phyloP scores from a whole-genome alignment of 75 land plant species.

The Picea glauca region DNA sequence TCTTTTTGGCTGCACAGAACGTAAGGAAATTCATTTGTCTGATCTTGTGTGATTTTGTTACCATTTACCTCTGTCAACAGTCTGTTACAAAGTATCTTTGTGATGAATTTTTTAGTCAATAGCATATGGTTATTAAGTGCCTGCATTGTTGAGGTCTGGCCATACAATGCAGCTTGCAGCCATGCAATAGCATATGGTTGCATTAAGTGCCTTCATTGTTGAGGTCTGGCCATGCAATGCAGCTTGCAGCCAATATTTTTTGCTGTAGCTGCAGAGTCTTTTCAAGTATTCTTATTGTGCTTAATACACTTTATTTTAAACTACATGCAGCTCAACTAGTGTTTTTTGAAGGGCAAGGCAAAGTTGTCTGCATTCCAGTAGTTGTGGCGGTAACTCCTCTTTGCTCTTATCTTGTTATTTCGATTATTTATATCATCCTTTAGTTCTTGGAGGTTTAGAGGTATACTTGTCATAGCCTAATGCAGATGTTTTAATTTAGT shows the following conservation, averaged over 20 bases:
- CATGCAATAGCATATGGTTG: no score
- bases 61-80: no score
- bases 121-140: no score
- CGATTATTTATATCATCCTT: neutral
- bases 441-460: neutral
- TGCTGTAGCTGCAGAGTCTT: neutral
- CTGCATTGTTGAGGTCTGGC: no score
- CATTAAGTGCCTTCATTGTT: no score
- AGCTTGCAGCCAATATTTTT: neutral
- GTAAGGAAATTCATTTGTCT: constrained; percentile 37
- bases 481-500: no score
- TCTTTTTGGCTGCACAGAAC: constrained; percentile 94
- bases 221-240: no score
- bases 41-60: no score
- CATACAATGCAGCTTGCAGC: no score
- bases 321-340: constrained; percentile 78
- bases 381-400: constrained; percentile 80
- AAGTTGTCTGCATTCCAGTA: constrained; percentile 72
- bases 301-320: neutral
- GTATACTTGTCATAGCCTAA: no score
- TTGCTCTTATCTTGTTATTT: constrained; percentile 3
- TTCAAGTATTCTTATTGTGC: neutral
- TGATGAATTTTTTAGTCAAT: no score
- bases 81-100: no score
- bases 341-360: constrained; percentile 43